Percentiles rank a stretch among this genome's conserved stretches.
These are phyloP conservation scores for Hypoxylon sp. DNA, from an alignment of 2,329 filamentous ascomycete genomes.

Conservation along the genomic window DNA sequence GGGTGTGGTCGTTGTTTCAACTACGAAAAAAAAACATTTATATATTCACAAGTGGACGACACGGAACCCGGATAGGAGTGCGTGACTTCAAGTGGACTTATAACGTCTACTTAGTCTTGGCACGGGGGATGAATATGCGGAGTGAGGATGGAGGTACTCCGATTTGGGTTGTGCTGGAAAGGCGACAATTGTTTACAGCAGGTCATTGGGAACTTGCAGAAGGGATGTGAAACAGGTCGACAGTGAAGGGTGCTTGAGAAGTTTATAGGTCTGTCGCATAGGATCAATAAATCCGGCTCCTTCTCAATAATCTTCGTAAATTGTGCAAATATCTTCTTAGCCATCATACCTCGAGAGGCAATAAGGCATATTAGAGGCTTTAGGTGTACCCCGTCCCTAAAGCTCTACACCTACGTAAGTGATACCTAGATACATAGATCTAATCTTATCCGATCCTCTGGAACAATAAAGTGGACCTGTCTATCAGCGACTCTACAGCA, in stretches of 20 bases:
- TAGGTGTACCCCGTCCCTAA: background rate
- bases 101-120: background rate
- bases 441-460: background rate
- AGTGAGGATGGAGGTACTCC: background rate
- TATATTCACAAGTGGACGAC: background rate
- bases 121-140: background rate
- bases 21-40: background rate
- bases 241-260: background rate
- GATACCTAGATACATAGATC: background rate
- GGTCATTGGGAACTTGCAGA: background rate
- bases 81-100: background rate
- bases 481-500: too few relatives aligned
- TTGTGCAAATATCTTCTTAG: background rate
- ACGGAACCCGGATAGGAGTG: background rate
- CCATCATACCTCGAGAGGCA: background rate
- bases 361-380: background rate
- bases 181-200: background rate
- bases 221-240: background rate
- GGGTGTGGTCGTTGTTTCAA: background rate
- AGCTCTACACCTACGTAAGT: background rate
- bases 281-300: background rate
- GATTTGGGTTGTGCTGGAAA: background rate
- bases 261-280: background rate
- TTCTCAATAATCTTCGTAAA: background rate
- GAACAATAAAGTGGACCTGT: background rate